Percentiles rank a stretch among this genome's conserved stretches.
These are phyloP conservation scores for Phaffia tasmanica DNA, from an alignment of 768 basidiomycete genomes.

Conservation along the genomic window DNA sequence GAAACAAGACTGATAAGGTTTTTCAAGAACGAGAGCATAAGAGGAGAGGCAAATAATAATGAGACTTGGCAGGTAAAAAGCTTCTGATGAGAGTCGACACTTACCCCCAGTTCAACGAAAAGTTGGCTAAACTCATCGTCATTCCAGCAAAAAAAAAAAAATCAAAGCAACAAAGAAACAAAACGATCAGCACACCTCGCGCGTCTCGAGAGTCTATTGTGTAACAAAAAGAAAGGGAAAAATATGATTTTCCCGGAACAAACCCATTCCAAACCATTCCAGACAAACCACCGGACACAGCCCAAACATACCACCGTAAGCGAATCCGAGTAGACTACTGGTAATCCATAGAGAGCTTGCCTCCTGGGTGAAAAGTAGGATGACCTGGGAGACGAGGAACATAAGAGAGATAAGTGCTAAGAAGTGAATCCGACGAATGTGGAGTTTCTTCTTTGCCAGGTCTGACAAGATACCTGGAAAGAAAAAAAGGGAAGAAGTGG, in stretches of 20 bases:
- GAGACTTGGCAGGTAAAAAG: slow-evolving; percentile 51
- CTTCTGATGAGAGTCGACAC: not conserved
- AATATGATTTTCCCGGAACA: slow-evolving; percentile 38
- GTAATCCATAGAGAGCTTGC: slow-evolving; percentile 59
- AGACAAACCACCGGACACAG: slow-evolving; percentile 63
- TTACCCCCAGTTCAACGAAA: slow-evolving; percentile 14
- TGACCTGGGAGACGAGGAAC: slow-evolving; percentile 63
- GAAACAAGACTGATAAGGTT: too few species aligned
- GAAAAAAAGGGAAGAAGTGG: not conserved
- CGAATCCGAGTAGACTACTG: slow-evolving; percentile 48
- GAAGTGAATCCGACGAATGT: slow-evolving; percentile 28
- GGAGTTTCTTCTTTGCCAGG: slow-evolving; percentile 31
- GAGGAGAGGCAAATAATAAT: too few species aligned
- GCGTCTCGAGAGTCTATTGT: too few species aligned
- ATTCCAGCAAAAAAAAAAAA: not conserved
- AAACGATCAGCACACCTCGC: not conserved
- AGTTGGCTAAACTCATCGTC: not conserved
- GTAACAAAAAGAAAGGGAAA: too few species aligned
- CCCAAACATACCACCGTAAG: slow-evolving; percentile 65
- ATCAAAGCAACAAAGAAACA: not conserved
- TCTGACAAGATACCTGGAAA: slow-evolving; percentile 32
- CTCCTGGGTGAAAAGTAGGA: slow-evolving; percentile 48
- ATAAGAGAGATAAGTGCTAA: slow-evolving; percentile 54
- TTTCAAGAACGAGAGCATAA: too few species aligned
- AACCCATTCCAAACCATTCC: slow-evolving; percentile 82